Evolutionary conservation across 2,329 filamentous ascomycete genomes (phyloP).

Genomic region (Fusarium coicis): DNA sequence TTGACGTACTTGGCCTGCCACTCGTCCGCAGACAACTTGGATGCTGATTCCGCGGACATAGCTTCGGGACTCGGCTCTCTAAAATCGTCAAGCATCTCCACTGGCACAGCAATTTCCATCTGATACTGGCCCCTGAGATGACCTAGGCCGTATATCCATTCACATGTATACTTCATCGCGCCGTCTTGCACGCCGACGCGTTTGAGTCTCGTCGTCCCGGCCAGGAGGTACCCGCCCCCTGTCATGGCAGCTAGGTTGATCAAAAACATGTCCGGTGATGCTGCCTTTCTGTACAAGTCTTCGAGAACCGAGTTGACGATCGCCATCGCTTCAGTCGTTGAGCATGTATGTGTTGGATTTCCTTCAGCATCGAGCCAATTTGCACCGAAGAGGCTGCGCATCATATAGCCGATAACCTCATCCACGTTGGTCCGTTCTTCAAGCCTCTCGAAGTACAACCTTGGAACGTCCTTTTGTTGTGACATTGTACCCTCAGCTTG

Average conservation of each 20-base stretch:
- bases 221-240: conserved; percentile 63
- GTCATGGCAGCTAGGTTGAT: conserved; percentile 68
- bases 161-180: conserved; percentile 60
- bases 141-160: conserved; percentile 68
- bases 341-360: conserved; percentile 54
- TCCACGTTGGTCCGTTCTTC: conserved; percentile 66
- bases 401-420: conserved; percentile 65
- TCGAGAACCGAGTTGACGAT: conserved; percentile 65
- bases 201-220: conserved; percentile 53
- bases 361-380: conserved; percentile 64
- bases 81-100: conserved; percentile 54
- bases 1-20: conserved; percentile 67
- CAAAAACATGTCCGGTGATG: conserved; percentile 65
- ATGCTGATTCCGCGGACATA: conserved; percentile 12
- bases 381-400: conserved; percentile 60
- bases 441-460: conserved; percentile 50
- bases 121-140: conserved; percentile 63
- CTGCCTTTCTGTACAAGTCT: conserved; percentile 61
- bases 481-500: conserved; percentile 5
- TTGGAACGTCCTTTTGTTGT: conserved; percentile 35
- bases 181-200: conserved; percentile 56
- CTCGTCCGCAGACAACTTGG: conserved; percentile 49
- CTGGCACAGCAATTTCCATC: conserved; percentile 61
- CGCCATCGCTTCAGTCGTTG: conserved; percentile 64
- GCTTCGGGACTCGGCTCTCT: conserved; percentile 32